Evolutionary conservation across 768 basidiomycete species (phyloP).

Genomic region (Candolleomyces aberdarensis): DNA sequence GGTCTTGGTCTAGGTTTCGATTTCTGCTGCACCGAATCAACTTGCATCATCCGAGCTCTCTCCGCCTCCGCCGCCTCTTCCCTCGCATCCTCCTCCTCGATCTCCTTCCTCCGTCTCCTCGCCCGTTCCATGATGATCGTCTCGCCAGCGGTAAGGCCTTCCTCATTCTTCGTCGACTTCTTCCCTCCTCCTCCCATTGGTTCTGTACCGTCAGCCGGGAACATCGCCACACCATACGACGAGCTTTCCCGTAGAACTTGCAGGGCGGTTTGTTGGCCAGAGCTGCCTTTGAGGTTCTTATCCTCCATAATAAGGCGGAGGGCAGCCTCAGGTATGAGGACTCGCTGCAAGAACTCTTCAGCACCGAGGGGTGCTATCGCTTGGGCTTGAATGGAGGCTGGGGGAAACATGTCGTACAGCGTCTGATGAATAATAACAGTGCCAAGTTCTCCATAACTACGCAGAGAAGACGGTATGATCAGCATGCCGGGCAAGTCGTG

Average conservation of each 20-base stretch:
- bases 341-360: slow-evolving; percentile 73
- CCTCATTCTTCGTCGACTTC: slow-evolving; percentile 18
- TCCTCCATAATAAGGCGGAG: slow-evolving; percentile 82
- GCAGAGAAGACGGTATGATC: not conserved
- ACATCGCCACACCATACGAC: slow-evolving; percentile 83
- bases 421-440: slow-evolving; percentile 78
- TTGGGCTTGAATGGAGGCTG: slow-evolving; percentile 48
- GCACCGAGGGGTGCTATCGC: slow-evolving; percentile 63
- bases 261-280: slow-evolving; percentile 44
- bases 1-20: slow-evolving; percentile 16
- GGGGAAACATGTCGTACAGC: slow-evolving; percentile 73
- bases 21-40: slow-evolving; percentile 14
- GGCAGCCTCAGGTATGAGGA: slow-evolving; percentile 90
- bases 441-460: slow-evolving; percentile 84
- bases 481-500: not conserved
- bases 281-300: slow-evolving; percentile 40
- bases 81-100: slow-evolving; percentile 39
- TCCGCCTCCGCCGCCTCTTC: slow-evolving; percentile 13
- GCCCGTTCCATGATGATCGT: slow-evolving; percentile 53
- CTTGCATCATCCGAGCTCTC: slow-evolving; percentile 1
- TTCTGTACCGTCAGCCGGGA: slow-evolving; percentile 56
- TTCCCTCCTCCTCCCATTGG: slow-evolving; percentile 30
- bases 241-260: slow-evolving; percentile 70
- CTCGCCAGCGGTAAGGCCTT: slow-evolving; percentile 45
- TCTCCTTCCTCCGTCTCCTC: slow-evolving; percentile 47